A percentile compares a stretch with the other conserved stretches of the same genome.
phyloP scores from a whole-genome alignment of 495 filamentous ascomycete species.

The Aspergillus cristatus region DNA sequence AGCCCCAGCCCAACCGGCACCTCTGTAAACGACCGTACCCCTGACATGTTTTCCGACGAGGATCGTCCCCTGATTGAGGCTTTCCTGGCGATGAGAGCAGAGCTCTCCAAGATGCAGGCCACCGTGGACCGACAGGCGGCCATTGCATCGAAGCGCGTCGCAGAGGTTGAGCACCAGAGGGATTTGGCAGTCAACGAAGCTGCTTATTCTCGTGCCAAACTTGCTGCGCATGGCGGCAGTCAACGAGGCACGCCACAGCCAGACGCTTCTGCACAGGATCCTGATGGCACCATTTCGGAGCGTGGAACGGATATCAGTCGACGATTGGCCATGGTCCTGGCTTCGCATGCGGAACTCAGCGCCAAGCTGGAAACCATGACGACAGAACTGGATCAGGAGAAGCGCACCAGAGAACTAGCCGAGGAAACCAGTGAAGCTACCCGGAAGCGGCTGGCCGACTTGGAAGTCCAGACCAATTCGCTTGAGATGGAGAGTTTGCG shows the following conservation, averaged over 20 bases:
- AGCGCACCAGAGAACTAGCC: constrained; percentile 65
- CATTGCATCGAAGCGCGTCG: constrained; percentile 77
- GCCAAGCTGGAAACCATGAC: constrained; percentile 56
- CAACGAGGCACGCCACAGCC: constrained; percentile 61
- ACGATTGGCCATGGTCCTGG: constrained; percentile 73
- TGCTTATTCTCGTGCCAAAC: constrained; percentile 85
- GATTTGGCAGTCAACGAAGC: constrained; percentile 89
- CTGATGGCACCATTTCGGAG: constrained; percentile 47
- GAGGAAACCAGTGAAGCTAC: constrained; percentile 82
- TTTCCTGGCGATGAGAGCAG: constrained; percentile 77
- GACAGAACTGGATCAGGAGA: constrained; percentile 70
- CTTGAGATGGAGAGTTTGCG: constrained; percentile 77
- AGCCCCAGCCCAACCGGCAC: constrained; percentile 60
- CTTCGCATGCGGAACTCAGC: constrained; percentile 66
- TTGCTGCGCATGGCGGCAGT: constrained; percentile 73
- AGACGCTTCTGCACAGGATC: constrained; percentile 48
- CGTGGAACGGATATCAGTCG: constrained; percentile 68
- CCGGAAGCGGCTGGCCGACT: constrained; percentile 69
- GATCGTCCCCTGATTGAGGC: constrained; percentile 90
- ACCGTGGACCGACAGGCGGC: constrained; percentile 80
- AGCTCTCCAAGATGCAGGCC: constrained; percentile 65
- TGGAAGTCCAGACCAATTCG: constrained; percentile 76
- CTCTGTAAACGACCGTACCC: constrained; percentile 65
- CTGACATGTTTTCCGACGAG: constrained; percentile 76
- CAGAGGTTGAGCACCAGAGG: constrained; percentile 84